Evolutionary conservation across 1,284 basidiomycete genomes (phyloP).

Genomic region (Malassezia globosa): DNA sequence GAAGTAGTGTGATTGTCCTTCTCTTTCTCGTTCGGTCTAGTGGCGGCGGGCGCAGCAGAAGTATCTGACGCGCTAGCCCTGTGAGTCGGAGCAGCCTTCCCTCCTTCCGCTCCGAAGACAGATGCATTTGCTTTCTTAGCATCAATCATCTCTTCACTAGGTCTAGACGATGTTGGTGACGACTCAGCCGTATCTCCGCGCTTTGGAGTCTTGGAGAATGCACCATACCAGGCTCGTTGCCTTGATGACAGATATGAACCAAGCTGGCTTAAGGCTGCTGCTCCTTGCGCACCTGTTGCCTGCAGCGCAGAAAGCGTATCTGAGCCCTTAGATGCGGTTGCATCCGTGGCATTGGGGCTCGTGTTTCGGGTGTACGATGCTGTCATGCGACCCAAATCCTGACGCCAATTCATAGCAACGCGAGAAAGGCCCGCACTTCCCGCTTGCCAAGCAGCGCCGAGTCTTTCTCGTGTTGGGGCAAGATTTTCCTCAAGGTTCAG

Average conservation of each 20-base stretch:
- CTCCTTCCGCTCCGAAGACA: no score
- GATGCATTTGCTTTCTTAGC: no score
- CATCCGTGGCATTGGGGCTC: slow-evolving; percentile 9
- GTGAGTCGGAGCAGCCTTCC: no score
- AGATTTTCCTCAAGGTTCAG: slow-evolving; percentile 41
- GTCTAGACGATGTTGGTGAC: no score
- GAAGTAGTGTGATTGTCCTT: no score
- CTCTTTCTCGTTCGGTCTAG: no score
- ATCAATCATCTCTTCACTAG: no score
- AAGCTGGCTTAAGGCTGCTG: slow-evolving; percentile 35
- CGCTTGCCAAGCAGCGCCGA: slow-evolving; percentile 34
- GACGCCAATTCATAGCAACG: slow-evolving; percentile 32
- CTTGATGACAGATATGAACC: slow-evolving; percentile 34
- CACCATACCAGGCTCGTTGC: slow-evolving; percentile 23
- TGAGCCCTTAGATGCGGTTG: slow-evolving; percentile 19
- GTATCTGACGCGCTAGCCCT: no score
- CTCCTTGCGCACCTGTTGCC: slow-evolving; percentile 32
- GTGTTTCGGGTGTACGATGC: slow-evolving; percentile 15
- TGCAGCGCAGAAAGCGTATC: slow-evolving; percentile 1
- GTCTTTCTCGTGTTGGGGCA: slow-evolving; percentile 35
- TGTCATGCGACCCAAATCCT: slow-evolving; percentile 24
- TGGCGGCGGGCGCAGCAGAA: no score
- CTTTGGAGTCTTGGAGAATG: not conserved
- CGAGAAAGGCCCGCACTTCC: slow-evolving; percentile 33
- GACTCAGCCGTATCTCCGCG: no score